Evolutionary conservation across 1,139 yeast genomes (phyloP), one percentile per base, ranked within the genome.

Genomic region (Diutina mesorugosa): DNA sequence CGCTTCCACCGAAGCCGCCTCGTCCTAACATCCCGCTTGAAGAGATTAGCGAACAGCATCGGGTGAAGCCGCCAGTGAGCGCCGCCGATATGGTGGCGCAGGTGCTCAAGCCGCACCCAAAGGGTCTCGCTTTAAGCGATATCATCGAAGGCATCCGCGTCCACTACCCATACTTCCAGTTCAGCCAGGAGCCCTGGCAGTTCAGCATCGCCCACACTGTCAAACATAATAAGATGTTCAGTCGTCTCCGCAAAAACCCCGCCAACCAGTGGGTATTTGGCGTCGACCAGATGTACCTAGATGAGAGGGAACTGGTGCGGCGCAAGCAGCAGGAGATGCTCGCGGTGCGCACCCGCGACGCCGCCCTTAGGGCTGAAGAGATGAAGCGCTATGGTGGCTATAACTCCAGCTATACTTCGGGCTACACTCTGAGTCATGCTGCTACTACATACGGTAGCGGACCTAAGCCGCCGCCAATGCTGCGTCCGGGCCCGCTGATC

Each of bases 151-250:
- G 90, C 1, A 89, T 93, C 56, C 87, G 87, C 66, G 96, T 89
- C 50, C 71, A 87, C 10, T 91, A 87, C 68, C 99, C 98, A 1
- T 93, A 88, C 69, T 93, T 89, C 70, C 81, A 85, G 65, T 93
- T 89, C 70, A 90, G 97, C 65, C 90, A 95, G 1, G 96, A 90
- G 68, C 98, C 98, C 2, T 93, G 99, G 99, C 99, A 93, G 71
- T 85, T 89, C 65, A 82, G 95, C 0, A 95, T 93, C 16, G 80
- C 95, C 55, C 99, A 93, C 70, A 90, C 90, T 64, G 76, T 93
- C 51, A 86, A 91, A 29, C 76, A 90, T 62, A 90, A 90, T 69
- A 90, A 90, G 69, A 84, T 91, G 8, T 93, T 93, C 72, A 80
- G 84, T 58, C 84, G 87, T 63, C 83, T 87, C 9, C 77, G 85